These are phyloP conservation scores for Cercophora sp. DNA, from an alignment of 495 filamentous ascomycete species.

Conservation along the genomic window DNA sequence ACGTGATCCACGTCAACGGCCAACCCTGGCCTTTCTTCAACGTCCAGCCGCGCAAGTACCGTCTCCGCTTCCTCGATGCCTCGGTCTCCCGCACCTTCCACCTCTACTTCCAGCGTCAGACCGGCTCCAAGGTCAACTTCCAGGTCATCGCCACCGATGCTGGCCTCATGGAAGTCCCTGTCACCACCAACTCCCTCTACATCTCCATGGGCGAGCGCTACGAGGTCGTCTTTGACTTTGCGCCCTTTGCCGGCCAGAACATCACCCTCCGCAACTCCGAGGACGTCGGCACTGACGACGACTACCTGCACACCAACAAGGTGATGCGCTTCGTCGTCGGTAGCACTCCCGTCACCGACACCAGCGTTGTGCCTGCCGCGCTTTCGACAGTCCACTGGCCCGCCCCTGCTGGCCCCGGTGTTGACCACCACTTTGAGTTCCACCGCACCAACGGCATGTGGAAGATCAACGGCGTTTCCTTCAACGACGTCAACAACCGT, in stretches of 20 bases:
- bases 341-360: constrained; percentile 25
- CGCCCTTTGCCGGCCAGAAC: constrained; percentile 42
- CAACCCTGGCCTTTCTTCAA: constrained; percentile 53
- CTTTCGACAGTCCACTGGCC: constrained; percentile 16
- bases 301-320: constrained; percentile 46
- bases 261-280: constrained; percentile 44
- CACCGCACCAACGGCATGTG: constrained; percentile 39
- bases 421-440: constrained; percentile 41
- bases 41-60: constrained; percentile 57
- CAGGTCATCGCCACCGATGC: constrained; percentile 50
- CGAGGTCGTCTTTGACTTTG: constrained; percentile 53
- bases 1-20: constrained; percentile 55
- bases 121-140: constrained; percentile 35
- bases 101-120: constrained; percentile 37
- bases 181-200: constrained; percentile 31
- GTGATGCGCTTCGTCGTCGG: constrained; percentile 54
- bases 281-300: constrained; percentile 39
- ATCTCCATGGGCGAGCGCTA: constrained; percentile 55
- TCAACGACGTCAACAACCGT: constrained; percentile 47
- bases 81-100: constrained; percentile 47
- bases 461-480: constrained; percentile 51
- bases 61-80: constrained; percentile 49
- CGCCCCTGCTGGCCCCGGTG: constrained; percentile 15
- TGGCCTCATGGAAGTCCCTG: constrained; percentile 40
- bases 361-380: constrained; percentile 11